Base-by-base conservation (phyloP, 495 filamentous ascomycete genomes). In the Trichoderma orchidacearum region DNA sequence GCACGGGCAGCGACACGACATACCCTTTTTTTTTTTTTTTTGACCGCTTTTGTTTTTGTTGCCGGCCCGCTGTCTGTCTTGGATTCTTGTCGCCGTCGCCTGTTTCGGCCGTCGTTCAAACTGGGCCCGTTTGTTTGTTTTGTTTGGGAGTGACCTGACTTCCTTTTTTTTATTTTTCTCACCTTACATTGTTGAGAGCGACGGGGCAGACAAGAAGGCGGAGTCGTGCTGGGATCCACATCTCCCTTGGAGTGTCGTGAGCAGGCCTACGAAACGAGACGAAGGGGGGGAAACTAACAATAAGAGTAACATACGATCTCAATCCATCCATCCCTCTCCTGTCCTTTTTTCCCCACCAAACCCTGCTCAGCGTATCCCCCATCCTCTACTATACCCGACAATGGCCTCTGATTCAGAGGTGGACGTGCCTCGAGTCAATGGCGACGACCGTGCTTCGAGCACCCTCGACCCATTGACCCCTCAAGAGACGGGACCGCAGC, bases 401-500 rank as follows among this genome's bases (percentile, higher is more conserved):
- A 66, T 66, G 64, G 58, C 60, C 35, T 58, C 62, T 51, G 62
- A 61, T 34, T 50, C 60, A 21, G 56, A 63, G 27, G 59, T 61
- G 35, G 59, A 59, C 36, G 50, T 41, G 51, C 52, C 57, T 12
- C 65, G 56, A 32, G 58, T 61, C 34, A 64, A 62, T 61, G 63
- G 65, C 57, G 52, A 56, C 35, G 63, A 66, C 27, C 64, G 67
- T 31, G 54, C 29, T 21, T 6, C 28, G 28, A 56, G 60, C 21
- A 53, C 61, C 56, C 56, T 72, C 59, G 64, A 69, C 31, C 74
- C 73, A 31, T 61, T 68, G 6, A 72, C 72, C 34, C 70, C 71
- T 36, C 72, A 58, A 41, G 70, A 72, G 54, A 61, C 62, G 38
- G 67, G 59, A 3, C 18, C 64, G 50, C 54, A 41, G 23, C 56